phyloP scores from a whole-genome alignment of 2,329 filamentous ascomycete species.

The Nigrospora osmanthi region DNA sequence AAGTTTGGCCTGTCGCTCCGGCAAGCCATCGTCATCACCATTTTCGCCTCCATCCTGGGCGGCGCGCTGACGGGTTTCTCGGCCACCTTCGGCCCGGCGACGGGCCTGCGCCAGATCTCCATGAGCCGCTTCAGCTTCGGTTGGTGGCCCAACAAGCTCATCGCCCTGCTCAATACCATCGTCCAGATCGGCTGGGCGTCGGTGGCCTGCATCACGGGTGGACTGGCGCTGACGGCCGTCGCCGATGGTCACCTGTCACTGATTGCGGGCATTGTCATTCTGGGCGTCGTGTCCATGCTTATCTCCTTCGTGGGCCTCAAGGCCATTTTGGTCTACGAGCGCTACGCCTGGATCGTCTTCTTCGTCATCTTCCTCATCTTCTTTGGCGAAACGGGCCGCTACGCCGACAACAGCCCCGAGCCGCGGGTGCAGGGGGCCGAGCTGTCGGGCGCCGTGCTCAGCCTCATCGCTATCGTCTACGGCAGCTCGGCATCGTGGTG shows the following conservation, averaged over 20 bases:
- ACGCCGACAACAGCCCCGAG: slow-evolving; percentile 28
- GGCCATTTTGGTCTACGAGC: slow-evolving; percentile 39
- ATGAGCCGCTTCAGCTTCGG: slow-evolving; percentile 41
- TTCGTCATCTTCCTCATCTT: slow-evolving; percentile 41
- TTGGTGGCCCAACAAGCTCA: slow-evolving; percentile 41
- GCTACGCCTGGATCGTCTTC: slow-evolving; percentile 39
- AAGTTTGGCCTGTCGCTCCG: slow-evolving; percentile 37
- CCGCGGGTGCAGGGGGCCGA: slow-evolving; percentile 25
- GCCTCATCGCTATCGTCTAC: slow-evolving; percentile 36
- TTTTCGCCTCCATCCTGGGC: slow-evolving; percentile 37
- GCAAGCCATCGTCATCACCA: slow-evolving; percentile 33
- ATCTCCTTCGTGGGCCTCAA: slow-evolving; percentile 45
- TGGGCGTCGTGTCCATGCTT: slow-evolving; percentile 37
- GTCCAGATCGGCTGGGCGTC: slow-evolving; percentile 43
- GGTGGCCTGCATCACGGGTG: slow-evolving; percentile 43
- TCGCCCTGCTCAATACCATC: slow-evolving; percentile 40
- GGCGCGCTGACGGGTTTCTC: slow-evolving; percentile 36
- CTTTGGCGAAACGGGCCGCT: slow-evolving; percentile 33
- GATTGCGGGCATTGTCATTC: slow-evolving; percentile 44
- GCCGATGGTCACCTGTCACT: slow-evolving; percentile 34
- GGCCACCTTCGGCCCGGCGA: slow-evolving; percentile 40
- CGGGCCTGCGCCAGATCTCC: slow-evolving; percentile 41
- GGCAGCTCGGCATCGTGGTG: slow-evolving; percentile 41
- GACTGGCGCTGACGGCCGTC: slow-evolving; percentile 38
- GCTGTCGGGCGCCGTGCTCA: slow-evolving; percentile 30